Evolutionary conservation across 1,284 basidiomycete species (phyloP).

Genomic region (Cutaneotrichosporon cavernicola): DNA sequence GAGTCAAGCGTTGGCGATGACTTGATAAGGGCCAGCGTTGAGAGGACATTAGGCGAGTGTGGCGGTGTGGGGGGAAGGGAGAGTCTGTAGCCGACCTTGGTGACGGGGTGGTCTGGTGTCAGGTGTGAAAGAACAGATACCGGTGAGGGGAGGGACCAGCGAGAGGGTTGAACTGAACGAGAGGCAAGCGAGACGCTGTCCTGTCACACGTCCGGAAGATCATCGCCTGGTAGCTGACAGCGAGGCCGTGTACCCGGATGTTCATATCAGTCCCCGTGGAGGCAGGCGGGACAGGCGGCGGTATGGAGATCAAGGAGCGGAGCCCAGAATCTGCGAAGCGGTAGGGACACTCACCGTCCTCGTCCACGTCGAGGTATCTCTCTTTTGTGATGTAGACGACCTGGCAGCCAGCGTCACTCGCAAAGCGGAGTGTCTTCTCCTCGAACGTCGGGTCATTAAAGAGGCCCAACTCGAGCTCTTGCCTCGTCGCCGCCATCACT

Average conservation of each 20-base stretch:
- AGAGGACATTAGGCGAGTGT: constrained; percentile 72
- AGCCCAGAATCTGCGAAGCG: background rate
- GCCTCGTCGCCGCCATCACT: constrained; percentile 50
- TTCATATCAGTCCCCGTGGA: too few relatives aligned
- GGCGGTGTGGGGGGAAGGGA: constrained; percentile 51
- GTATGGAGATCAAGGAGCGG: too few relatives aligned
- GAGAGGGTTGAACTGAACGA: too few relatives aligned
- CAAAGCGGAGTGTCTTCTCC: constrained; percentile 49
- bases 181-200: too few relatives aligned
- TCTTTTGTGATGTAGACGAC: constrained; percentile 52
- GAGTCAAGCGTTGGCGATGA: constrained; percentile 80
- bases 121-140: background rate
- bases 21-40: constrained; percentile 92
- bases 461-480: constrained; percentile 45
- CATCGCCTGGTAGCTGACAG: too few relatives aligned
- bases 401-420: constrained; percentile 45
- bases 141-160: too few relatives aligned
- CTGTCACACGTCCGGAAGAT: too few relatives aligned
- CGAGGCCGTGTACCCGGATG: too few relatives aligned
- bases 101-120: constrained; percentile 32
- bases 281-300: too few relatives aligned
- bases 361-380: constrained; percentile 39
- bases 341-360: constrained; percentile 33
- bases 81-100: constrained; percentile 43
- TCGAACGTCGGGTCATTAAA: constrained; percentile 49